Conservation (phyloP, 2,329 filamentous ascomycete species). For the Parastagonospora avenae region DNA sequence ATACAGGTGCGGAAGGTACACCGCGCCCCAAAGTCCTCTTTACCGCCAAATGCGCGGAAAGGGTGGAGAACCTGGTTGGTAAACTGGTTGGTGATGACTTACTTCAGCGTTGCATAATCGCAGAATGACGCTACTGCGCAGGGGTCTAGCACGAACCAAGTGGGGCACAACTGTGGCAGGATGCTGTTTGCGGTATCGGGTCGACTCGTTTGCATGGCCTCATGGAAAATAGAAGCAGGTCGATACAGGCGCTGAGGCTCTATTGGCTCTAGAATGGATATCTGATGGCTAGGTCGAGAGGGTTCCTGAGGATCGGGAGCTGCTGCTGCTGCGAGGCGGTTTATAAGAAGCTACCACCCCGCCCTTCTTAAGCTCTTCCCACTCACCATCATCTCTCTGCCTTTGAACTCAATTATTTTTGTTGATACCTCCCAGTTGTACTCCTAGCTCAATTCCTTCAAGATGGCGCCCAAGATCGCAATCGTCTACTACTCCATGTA, state of each 20-base stretch:
- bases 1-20: not conserved
- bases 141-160: not conserved
- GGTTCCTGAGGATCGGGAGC: too few relatives aligned
- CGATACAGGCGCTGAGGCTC: too few relatives aligned
- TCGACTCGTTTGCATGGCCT: not conserved
- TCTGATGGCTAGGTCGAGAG: too few relatives aligned
- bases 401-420: not conserved
- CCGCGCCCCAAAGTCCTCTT: not conserved
- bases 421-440: slow-evolving; percentile 18
- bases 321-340: too few relatives aligned
- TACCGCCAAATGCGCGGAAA: not conserved
- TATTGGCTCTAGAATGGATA: too few relatives aligned
- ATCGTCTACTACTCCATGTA: slow-evolving; percentile 70
- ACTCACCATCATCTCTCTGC: not conserved
- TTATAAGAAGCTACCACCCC: too few relatives aligned
- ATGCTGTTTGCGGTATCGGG: too few relatives aligned
- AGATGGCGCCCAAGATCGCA: slow-evolving; percentile 88
- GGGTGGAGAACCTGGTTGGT: not conserved
- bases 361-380: too few relatives aligned
- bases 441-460: slow-evolving; percentile 11
- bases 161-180: not conserved
- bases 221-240: not conserved
- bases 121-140: slow-evolving; percentile 9
- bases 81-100: slow-evolving; percentile 1
- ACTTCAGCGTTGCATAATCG: slow-evolving; percentile 19